phyloP scores from a whole-genome alignment of 2,329 filamentous ascomycete species.

The Lasiodiplodia sp. region DNA sequence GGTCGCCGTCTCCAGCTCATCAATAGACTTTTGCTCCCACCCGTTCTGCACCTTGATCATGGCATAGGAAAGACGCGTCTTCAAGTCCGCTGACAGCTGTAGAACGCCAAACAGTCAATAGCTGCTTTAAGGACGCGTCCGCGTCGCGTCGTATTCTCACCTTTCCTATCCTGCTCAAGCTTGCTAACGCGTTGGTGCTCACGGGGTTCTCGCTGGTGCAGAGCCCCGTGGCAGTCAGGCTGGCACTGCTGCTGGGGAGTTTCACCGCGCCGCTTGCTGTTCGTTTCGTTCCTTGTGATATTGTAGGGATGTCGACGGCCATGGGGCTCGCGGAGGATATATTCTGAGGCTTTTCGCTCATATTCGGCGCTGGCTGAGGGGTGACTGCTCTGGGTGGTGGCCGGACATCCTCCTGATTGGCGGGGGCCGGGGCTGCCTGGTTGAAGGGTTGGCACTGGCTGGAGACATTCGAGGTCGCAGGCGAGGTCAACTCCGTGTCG shows the following conservation, averaged over 20 bases:
- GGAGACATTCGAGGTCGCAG: slow-evolving; percentile 41
- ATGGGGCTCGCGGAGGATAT: slow-evolving; percentile 43
- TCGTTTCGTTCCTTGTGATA: slow-evolving; percentile 68
- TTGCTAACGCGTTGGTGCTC: slow-evolving; percentile 73
- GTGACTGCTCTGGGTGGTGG: slow-evolving; percentile 34
- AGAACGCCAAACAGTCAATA: slow-evolving; percentile 33
- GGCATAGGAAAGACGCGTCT: slow-evolving; percentile 86
- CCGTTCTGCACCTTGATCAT: slow-evolving; percentile 90
- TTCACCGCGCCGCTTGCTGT: slow-evolving; percentile 78
- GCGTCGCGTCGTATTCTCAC: slow-evolving; percentile 54
- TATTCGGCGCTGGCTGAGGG: slow-evolving; percentile 38
- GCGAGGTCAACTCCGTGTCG: slow-evolving; percentile 42
- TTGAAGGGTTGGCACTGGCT: slow-evolving; percentile 61
- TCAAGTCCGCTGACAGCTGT: slow-evolving; percentile 79
- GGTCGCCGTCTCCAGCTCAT: slow-evolving; percentile 69
- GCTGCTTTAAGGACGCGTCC: slow-evolving; percentile 25
- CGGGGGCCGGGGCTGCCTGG: slow-evolving; percentile 39
- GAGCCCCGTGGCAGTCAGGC: slow-evolving; percentile 1
- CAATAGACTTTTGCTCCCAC: slow-evolving; percentile 80
- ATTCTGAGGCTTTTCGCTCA: slow-evolving; percentile 43
- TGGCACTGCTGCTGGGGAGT: slow-evolving; percentile 33
- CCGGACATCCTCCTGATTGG: slow-evolving; percentile 6
- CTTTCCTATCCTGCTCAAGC: slow-evolving; percentile 77
- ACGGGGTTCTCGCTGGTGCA: slow-evolving; percentile 65
- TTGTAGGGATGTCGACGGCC: slow-evolving; percentile 49